A percentile compares a stretch with the other conserved stretches of the same genome.
Conservation (phyloP, 768 basidiomycete species). For the Bullera alba region DNA sequence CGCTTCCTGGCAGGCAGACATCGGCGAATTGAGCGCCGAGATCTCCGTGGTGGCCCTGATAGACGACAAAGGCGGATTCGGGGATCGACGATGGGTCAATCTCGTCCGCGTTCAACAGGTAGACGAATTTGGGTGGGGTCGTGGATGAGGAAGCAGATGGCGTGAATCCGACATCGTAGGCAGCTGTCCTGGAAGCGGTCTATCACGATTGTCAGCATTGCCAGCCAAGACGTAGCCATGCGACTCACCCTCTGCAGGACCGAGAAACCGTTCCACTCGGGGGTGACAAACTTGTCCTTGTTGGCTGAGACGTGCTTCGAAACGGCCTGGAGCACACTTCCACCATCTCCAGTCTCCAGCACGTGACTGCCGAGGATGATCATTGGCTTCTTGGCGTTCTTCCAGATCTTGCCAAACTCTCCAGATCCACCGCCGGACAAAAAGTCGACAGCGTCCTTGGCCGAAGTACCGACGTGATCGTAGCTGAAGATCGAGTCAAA, state of each 20-base stretch:
- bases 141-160: conserved; percentile 70
- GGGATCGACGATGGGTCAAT: conserved; percentile 82
- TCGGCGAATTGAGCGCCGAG: conserved; percentile 95
- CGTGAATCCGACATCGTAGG: conserved; percentile 90
- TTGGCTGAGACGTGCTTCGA: conserved; percentile 73
- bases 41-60: conserved; percentile 98
- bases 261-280: conserved; percentile 93
- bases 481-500: conserved; percentile 90
- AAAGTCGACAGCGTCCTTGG: conserved; percentile 69
- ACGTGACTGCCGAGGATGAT: conserved; percentile 88
- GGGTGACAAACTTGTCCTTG: conserved; percentile 65
- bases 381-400: conserved; percentile 78
- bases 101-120: conserved; percentile 94
- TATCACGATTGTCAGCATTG: conserved; percentile 40
- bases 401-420: conserved; percentile 76
- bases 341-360: conserved; percentile 75
- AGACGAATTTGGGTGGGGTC: conserved; percentile 85
- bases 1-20: conserved; percentile 82
- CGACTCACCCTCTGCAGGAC: conserved; percentile 76
- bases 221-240: background rate
- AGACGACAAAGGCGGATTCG: conserved; percentile 88
- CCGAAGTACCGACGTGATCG: conserved; percentile 74
- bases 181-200: conserved; percentile 86
- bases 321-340: conserved; percentile 66
- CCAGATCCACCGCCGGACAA: conserved; percentile 56